Base-by-base conservation (phyloP, 306 rosid species). In the Dalbergia oliveri region DNA sequence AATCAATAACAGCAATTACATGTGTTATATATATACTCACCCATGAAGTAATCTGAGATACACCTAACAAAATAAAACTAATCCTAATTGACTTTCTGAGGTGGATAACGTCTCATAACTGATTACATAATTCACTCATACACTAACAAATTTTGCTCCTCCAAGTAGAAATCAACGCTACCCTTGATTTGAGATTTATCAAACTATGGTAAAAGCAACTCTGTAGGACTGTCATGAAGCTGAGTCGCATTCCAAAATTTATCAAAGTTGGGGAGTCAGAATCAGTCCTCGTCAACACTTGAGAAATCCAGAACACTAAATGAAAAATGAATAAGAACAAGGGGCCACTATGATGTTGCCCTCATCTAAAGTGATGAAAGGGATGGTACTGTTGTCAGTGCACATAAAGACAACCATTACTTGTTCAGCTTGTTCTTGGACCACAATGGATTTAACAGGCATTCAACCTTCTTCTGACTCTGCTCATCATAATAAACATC, bases 401-500 rank as follows among this genome's bases (percentile, higher is more conserved):
- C 67, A 19, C 41, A 16, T 14, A 9, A 11, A 63, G 45, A 70
- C 61, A 43, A 6, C 3, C 47, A 43, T 43, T 8, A 43, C 11
- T 47, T 73, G 49, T n/a, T 34, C 35, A 1, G 77, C 71, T 57
- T 84, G 65, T 66, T 72, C 65, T 71, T 35, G 66, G 81, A 58
- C 59, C 53, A 59, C 60, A 2, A 16, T 21, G 51, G 69, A 71
- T 59, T 51, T 41, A 56, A 60, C 19, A 26, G 61, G 67, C 63
- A 56, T 57, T 90, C 85, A 90, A 59, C 75, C 85, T 82, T 88
- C 92, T 54, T 88, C 94, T n/a, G 94, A 87, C 82, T 90, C 92
- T 90, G 94, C 85, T 45, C 80, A 61, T 58, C 16, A 83, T 33
- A 86, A 69, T 33, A 26, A 33, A 78, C 26, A 69, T 73, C 54